Evolutionary conservation across 345 rosid species (phyloP).

Genomic region (Abelmoschus esculentus): DNA sequence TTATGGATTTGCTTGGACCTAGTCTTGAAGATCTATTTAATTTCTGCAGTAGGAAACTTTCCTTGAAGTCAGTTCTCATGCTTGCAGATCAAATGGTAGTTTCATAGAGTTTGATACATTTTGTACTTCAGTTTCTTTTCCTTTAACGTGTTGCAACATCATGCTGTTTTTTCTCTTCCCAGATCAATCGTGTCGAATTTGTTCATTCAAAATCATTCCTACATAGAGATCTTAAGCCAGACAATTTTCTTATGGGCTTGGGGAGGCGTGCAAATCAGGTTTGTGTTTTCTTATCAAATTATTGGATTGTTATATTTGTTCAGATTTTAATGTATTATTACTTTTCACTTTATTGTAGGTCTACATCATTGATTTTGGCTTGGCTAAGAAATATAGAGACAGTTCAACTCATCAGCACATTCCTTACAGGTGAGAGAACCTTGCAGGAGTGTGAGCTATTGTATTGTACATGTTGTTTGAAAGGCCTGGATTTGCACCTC

Average conservation of each 20-base stretch:
- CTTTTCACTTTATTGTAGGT: constrained; percentile 37
- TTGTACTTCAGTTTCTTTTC: too few relatives aligned
- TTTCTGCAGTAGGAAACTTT: constrained; percentile 75
- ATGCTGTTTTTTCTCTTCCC: background rate
- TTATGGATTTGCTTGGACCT: constrained; percentile 95
- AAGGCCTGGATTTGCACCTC: background rate
- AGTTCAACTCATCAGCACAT: constrained; percentile 81
- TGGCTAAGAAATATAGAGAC: constrained; percentile 91
- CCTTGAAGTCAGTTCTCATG: constrained; percentile 94
- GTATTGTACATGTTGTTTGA: background rate
- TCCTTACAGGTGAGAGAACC: constrained; percentile 63
- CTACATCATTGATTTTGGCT: constrained; percentile 78
- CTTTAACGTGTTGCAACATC: background rate
- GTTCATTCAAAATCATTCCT: constrained; percentile 92
- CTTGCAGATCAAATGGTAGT: constrained; percentile 97
- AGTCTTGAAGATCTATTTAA: constrained; percentile 94
- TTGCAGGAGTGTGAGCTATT: background rate
- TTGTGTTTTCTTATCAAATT: background rate
- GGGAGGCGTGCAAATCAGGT: constrained; percentile 97
- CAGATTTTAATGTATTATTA: constrained; percentile 4
- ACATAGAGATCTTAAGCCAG: constrained; percentile 94
- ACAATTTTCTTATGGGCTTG: constrained; percentile 92
- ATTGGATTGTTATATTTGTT: background rate
- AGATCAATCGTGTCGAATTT: constrained; percentile 90
- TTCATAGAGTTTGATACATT: background rate